A percentile compares a stretch with the other conserved stretches of the same genome.
phyloP scores from a whole-genome alignment of 495 filamentous ascomycete genomes.

The Neurospora sp. region DNA sequence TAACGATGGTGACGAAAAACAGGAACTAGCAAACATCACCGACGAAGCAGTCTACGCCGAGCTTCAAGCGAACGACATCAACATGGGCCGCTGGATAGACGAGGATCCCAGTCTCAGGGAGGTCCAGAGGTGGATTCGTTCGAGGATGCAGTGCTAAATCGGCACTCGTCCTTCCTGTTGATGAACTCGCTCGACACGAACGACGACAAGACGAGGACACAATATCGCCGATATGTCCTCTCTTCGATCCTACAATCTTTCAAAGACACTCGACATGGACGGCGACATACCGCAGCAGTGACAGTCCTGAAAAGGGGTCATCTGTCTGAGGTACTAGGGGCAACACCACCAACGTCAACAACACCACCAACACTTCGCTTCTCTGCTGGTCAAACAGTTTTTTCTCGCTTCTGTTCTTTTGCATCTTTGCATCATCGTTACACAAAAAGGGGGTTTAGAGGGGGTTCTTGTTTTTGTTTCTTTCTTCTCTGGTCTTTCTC shows the following conservation, averaged over 20 bases:
- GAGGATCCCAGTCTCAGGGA: conserved; percentile 54
- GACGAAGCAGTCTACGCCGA: conserved; percentile 57
- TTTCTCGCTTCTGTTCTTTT: conserved; percentile 2
- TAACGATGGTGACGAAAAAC: not conserved
- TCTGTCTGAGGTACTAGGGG: not conserved
- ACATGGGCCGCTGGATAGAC: conserved; percentile 61
- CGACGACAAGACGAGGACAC: not conserved
- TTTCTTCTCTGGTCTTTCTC: not conserved
- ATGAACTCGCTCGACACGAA: no score
- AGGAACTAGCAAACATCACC: conserved; percentile 61
- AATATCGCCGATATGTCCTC: not conserved
- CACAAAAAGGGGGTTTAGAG: not conserved
- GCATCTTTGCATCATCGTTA: not conserved
- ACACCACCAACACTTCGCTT: not conserved
- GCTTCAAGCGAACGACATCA: conserved; percentile 51
- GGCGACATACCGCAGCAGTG: not conserved
- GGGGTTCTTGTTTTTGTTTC: not conserved
- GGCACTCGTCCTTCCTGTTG: no score
- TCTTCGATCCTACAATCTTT: not conserved
- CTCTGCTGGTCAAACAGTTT: not conserved
- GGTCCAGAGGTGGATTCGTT: conserved; percentile 41
- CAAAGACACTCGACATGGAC: not conserved
- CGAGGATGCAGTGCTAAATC: conserved; percentile 13
- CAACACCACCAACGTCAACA: not conserved
- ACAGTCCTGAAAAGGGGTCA: not conserved